Percentiles rank a stretch among this genome's conserved stretches.
phyloP scores from a whole-genome alignment of 768 basidiomycete genomes.

The Psilocybe cyanescens region DNA sequence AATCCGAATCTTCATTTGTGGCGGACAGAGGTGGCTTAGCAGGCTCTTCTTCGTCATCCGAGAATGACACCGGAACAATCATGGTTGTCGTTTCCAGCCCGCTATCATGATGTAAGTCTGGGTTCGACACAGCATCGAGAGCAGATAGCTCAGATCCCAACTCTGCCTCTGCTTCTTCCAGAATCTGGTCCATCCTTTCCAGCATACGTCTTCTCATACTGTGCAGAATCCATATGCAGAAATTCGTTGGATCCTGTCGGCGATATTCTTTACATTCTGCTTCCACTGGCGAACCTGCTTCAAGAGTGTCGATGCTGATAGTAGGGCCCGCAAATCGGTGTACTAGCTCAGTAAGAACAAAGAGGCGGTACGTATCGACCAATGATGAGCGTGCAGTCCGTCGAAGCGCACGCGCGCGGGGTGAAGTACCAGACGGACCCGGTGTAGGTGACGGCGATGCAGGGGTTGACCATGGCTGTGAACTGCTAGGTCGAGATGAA shows the following conservation, averaged over 20 bases:
- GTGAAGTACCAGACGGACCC: slow-evolving; percentile 28
- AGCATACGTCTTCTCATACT: slow-evolving; percentile 53
- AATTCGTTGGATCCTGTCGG: slow-evolving; percentile 36
- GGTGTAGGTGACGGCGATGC: slow-evolving; percentile 28
- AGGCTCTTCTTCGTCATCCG: slow-evolving; percentile 46
- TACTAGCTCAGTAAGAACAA: slow-evolving; percentile 58
- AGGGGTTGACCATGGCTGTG: slow-evolving; percentile 26
- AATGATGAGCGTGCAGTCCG: slow-evolving; percentile 67
- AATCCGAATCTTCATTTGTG: slow-evolving; percentile 8
- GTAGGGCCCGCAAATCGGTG: slow-evolving; percentile 34
- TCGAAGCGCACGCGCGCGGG: slow-evolving; percentile 48
- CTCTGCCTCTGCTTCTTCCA: slow-evolving; percentile 35
- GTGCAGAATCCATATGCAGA: slow-evolving; percentile 57
- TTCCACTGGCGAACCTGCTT: slow-evolving; percentile 17
- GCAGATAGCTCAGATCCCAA: background rate
- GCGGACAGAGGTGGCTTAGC: slow-evolving; percentile 13
- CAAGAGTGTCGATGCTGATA: slow-evolving; percentile 15
- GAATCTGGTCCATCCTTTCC: slow-evolving; percentile 44
- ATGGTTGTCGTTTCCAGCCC: slow-evolving; percentile 29
- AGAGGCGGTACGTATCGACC: slow-evolving; percentile 67
- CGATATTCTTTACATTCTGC: slow-evolving; percentile 9
- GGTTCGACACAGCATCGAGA: background rate
- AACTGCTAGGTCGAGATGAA: slow-evolving; percentile 26
- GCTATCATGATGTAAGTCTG: background rate
- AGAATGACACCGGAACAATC: slow-evolving; percentile 35